Evolutionary conservation across 768 basidiomycete genomes (phyloP).

Genomic region (Kwoniella dendrophila): DNA sequence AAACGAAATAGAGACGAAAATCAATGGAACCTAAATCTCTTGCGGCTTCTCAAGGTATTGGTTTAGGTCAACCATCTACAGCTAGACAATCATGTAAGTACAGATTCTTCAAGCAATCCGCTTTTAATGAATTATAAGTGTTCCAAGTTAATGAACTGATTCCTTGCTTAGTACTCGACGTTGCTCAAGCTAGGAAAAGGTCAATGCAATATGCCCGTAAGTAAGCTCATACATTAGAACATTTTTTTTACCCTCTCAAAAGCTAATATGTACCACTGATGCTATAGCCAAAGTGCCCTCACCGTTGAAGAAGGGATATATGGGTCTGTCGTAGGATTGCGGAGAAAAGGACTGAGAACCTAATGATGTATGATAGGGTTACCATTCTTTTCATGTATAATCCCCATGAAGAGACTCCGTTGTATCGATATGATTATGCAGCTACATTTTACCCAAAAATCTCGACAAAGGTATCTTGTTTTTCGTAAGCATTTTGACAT

Average conservation of each 20-base stretch:
- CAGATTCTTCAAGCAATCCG: too few relatives aligned
- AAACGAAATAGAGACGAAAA: constrained; percentile 46
- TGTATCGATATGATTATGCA: too few relatives aligned
- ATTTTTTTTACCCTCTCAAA: too few relatives aligned
- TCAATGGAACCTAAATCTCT: constrained; percentile 54
- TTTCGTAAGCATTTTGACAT: too few relatives aligned
- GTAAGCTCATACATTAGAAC: constrained; percentile 14
- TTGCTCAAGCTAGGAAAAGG: constrained; percentile 38
- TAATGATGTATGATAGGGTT: too few relatives aligned
- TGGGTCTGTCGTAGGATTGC: not conserved
- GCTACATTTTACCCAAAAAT: too few relatives aligned
- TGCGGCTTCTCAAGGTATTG: constrained; percentile 13
- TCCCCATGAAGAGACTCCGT: too few relatives aligned
- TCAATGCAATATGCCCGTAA: constrained; percentile 52
- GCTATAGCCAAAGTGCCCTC: constrained; percentile 48
- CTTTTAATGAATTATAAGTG: too few relatives aligned
- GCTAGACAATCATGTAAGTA: constrained; percentile 17
- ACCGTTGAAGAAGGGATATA: constrained; percentile 46
- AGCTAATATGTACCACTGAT: not conserved
- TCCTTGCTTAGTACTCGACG: constrained; percentile 15
- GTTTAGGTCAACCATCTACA: constrained; percentile 5
- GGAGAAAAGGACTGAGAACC: not conserved
- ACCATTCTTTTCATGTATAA: not conserved
- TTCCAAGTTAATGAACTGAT: too few relatives aligned
- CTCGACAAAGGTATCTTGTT: too few relatives aligned